Conservation (phyloP, 2,329 filamentous ascomycete species). For the Pseudocercospora crystallina region DNA sequence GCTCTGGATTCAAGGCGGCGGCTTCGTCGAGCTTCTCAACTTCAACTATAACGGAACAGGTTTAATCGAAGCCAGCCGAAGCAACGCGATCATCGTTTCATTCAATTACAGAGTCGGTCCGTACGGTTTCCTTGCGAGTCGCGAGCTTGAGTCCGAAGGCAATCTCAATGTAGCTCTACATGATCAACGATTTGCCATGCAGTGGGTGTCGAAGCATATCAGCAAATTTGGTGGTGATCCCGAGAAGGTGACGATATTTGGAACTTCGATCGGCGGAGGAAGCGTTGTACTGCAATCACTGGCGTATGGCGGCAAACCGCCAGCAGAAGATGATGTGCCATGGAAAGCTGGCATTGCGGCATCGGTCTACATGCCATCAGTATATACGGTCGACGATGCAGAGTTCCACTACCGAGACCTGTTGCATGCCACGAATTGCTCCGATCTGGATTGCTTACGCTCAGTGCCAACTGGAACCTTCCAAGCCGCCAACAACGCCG, state of each 20-base stretch:
- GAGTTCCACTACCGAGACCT: conserved; percentile 52
- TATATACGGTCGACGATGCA: conserved; percentile 43
- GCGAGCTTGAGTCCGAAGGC: conserved; percentile 32
- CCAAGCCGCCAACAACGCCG: conserved; percentile 44
- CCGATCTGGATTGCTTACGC: conserved; percentile 49
- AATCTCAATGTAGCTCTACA: conserved; percentile 32
- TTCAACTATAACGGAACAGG: conserved; percentile 39
- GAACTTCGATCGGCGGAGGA: conserved; percentile 64
- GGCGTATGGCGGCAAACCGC: conserved; percentile 42
- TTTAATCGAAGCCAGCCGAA: conserved; percentile 40
- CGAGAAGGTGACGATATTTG: conserved; percentile 39
- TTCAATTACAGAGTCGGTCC: conserved; percentile 73
- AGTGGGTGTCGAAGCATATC: conserved; percentile 26
- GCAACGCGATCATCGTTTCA: conserved; percentile 64
- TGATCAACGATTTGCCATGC: conserved; percentile 35
- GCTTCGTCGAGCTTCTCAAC: conserved; percentile 38
- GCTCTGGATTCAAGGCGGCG: conserved; percentile 48
- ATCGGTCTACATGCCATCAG: conserved; percentile 49
- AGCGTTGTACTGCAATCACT: conserved; percentile 62
- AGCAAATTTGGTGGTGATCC: conserved; percentile 25
- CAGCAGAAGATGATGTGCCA: conserved; percentile 37
- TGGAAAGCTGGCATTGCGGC: conserved; percentile 52
- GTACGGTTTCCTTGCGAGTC: conserved; percentile 64
- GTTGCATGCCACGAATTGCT: conserved; percentile 46
- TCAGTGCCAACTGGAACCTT: conserved; percentile 41